Evolutionary conservation across 2,329 filamentous ascomycete species (phyloP), one percentile per base, ranked within the genome.

Genomic region (Macroventuria anomochaeta): DNA sequence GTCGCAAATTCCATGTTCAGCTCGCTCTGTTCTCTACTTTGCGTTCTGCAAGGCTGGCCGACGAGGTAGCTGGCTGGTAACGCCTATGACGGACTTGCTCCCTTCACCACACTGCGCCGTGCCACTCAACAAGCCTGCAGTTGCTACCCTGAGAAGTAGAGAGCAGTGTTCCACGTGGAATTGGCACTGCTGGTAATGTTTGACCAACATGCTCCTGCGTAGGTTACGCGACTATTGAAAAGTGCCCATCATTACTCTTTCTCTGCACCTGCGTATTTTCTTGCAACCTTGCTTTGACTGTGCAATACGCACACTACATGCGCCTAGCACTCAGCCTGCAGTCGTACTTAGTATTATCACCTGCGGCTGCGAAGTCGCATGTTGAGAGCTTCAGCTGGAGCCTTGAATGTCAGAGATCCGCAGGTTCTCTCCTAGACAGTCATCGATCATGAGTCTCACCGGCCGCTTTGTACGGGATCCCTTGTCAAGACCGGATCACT

Each of bases 381-480:
- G 12, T 25, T 23, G 21, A 34, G 23, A 18, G 20, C 11, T 17
- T 32, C 38, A 43, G 44, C 38, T 32, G 21, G 15, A 39, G 17
- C 39, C 43, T 20, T 44, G 26, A 43, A 48, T 28, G 39, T 48
- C 43, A 53, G 15, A 26, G 3, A 13, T 15, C 11, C 50, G 28
- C 38, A 25, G 12, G 1, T 18, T 25, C 11, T 11, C 10, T 20
- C 18, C 29, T 10, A 42, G 13, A 11, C 37, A 13, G 32, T 42
- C 7, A 26, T 28, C 33, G 13, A 39, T 17, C 28, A 39, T 38
- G 18, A 17, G 6, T 26, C 43, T 53, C 51, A 53, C 44, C 51
- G 51, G 51, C 48, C 28, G 7, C 25, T 43, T 41, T 43, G 43
- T 29, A 53, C 21, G 12, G 38, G 20, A 28, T 41, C 29, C 44